Conservation (phyloP, 176 grass and related monocot genomes). For the Oryza punctata region DNA sequence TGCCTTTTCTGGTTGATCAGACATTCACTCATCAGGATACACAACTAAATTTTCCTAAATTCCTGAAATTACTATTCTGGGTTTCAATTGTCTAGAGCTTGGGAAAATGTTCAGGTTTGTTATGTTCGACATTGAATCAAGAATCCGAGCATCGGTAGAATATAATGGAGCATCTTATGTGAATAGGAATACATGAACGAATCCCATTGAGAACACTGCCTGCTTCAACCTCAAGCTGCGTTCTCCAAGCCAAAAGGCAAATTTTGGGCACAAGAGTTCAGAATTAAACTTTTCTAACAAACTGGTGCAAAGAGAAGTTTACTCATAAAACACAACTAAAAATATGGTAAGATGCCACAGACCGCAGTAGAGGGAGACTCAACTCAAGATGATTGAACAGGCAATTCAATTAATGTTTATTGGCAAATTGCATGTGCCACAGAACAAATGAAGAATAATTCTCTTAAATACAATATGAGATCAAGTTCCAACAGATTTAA, state of each 20-base stretch:
- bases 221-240: neutral
- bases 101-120: neutral
- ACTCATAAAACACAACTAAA: neutral
- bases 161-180: neutral
- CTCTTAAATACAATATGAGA: slow-evolving; percentile 27
- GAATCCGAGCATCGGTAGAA: neutral
- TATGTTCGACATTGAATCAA: neutral
- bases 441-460: slow-evolving; percentile 31
- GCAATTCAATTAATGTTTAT: slow-evolving; percentile 39
- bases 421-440: slow-evolving; percentile 34
- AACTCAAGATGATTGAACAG: neutral
- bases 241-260: neutral
- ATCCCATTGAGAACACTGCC: too few relatives aligned
- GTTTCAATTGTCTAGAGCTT: neutral
- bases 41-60: neutral
- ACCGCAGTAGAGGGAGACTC: neutral
- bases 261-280: neutral
- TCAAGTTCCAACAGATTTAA: slow-evolving; percentile 42
- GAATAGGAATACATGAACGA: neutral
- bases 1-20: neutral
- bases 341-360: neutral
- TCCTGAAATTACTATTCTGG: neutral
- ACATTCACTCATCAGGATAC: neutral
- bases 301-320: neutral
- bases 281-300: neutral